These are phyloP conservation scores for Russula dissimulans DNA, from an alignment of 768 basidiomycete genomes.

Conservation along the genomic window DNA sequence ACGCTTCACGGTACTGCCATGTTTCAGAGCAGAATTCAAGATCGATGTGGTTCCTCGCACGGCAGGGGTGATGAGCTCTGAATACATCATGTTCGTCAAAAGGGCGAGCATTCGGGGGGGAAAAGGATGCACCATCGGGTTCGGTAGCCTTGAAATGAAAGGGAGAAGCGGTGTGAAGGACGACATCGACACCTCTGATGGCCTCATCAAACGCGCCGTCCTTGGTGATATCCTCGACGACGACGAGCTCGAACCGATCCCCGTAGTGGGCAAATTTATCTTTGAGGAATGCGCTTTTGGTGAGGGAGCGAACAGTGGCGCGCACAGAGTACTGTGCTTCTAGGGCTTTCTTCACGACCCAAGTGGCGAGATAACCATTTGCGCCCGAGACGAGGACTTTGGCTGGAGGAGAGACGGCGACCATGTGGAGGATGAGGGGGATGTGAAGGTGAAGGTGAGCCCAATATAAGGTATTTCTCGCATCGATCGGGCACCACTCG, in stretches of 20 bases:
- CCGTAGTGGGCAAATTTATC: conserved; percentile 45
- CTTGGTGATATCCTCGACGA: conserved; percentile 62
- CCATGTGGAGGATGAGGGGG: conserved; percentile 23
- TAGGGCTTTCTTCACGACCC: conserved; percentile 48
- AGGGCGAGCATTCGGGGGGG: not conserved
- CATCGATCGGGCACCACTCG: too few species aligned
- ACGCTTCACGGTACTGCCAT: conserved; percentile 48
- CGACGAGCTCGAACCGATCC: conserved; percentile 50
- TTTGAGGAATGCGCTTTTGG: conserved; percentile 51
- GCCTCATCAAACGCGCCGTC: conserved; percentile 68
- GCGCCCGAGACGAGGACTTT: conserved; percentile 49
- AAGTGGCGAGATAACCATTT: conserved; percentile 51
- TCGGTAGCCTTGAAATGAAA: conserved; percentile 40
- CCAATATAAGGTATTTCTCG: too few species aligned
- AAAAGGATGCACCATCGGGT: conserved; percentile 23
- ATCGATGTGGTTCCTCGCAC: conserved; percentile 60
- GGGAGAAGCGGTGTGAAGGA: conserved; percentile 64
- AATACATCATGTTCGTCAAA: not conserved
- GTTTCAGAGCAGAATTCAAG: conserved; percentile 47
- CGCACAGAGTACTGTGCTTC: conserved; percentile 55
- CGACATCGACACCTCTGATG: conserved; percentile 64
- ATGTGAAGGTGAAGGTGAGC: too few species aligned
- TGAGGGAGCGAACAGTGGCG: conserved; percentile 53
- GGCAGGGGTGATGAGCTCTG: conserved; percentile 62
- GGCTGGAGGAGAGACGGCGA: conserved; percentile 26